phyloP scores from a whole-genome alignment of 192 early-diverging fungal genomes.

The Entomortierella beljakovae region DNA sequence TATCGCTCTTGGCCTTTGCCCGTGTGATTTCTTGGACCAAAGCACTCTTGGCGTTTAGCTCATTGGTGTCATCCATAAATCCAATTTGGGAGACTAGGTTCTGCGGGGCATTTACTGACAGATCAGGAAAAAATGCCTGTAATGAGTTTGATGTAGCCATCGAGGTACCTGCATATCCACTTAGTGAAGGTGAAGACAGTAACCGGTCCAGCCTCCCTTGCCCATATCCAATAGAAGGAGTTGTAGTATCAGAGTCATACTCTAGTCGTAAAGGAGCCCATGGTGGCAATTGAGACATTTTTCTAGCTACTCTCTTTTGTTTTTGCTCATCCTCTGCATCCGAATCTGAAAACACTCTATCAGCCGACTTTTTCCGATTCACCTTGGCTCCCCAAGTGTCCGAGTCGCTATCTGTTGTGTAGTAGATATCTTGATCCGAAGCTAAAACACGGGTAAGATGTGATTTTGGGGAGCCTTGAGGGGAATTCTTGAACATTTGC shows the following conservation, averaged over 20 bases:
- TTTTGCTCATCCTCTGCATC: conserved; percentile 39
- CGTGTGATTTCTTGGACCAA: conserved; percentile 43
- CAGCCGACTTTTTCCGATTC: conserved; percentile 25
- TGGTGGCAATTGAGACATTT: conserved; percentile 27
- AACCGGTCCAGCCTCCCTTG: conserved; percentile 19
- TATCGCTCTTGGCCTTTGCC: conserved; percentile 47
- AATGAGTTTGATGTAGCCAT: conserved; percentile 30
- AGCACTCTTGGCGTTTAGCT: conserved; percentile 41
- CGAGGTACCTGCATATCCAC: conserved; percentile 25
- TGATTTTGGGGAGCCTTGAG: conserved; percentile 48
- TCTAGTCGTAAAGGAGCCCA: conserved; percentile 30
- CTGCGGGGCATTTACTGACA: conserved; percentile 47
- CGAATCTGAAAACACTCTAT: conserved; percentile 48
- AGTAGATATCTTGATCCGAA: conserved; percentile 47
- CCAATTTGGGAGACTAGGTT: conserved; percentile 54
- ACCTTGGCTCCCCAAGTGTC: conserved; percentile 40
- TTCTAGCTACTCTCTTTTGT: conserved; percentile 10
- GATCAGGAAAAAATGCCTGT: conserved; percentile 45
- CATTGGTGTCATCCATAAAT: conserved; percentile 52
- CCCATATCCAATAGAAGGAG: conserved; percentile 13
- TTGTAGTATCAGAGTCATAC: conserved; percentile 48
- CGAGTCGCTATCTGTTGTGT: conserved; percentile 48
- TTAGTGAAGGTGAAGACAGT: conserved; percentile 39
- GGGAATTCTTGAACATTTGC: conserved; percentile 52
- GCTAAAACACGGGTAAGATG: conserved; percentile 35